Base-by-base conservation (phyloP, 2,329 filamentous ascomycete genomes). In the Blumeria graminis region DNA sequence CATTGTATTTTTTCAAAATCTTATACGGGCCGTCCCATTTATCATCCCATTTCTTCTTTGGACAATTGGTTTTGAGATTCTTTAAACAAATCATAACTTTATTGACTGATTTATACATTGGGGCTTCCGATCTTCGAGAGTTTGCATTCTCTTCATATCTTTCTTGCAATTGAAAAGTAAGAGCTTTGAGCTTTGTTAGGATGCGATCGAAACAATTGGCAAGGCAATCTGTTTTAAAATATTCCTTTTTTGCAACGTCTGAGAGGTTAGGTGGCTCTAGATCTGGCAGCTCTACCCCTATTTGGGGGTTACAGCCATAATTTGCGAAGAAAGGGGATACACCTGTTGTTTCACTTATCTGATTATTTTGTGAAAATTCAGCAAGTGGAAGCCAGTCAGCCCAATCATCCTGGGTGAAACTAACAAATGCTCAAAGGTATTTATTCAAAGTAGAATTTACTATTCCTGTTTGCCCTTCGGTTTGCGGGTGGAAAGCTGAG, bases 351-450 rank as follows among this genome's bases (percentile, higher is more conserved):
- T 43, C 55, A 16, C 35, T 56, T 1, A 56, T 28, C 0, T 16
- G 14, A 38, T 59, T 62, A 39, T 61, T 59, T 16, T 52, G 48
- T 3, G 58, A 56, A 34, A 61, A 61, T 55, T 63, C 57, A 1
- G 59, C 56, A 6, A 62, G n/a, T 11, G 58, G 58, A 6, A 62
- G 55, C 28, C 28, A 56, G 28, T 57, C 33, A 1, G 11, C 43
- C 57, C 56, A 62, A 38, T 62, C 43, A 22, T 60, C 52, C 35
- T 62, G 57, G 28, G 58, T 13, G 35, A 59, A 61, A 53, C 51
- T 55, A 14, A 59, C 38, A 16, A 57, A 62, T 8, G 34, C 7
- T 0, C 57, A 55, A 10, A 62, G 43, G 34, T 58, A 58, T 14
- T 53, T 28, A 11, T 51, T 32, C 28, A 51, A 36, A 14, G 45